These are phyloP conservation scores for Neofusicoccum umdonicola DNA, from an alignment of 2,329 filamentous ascomycete genomes.

Conservation along the genomic window DNA sequence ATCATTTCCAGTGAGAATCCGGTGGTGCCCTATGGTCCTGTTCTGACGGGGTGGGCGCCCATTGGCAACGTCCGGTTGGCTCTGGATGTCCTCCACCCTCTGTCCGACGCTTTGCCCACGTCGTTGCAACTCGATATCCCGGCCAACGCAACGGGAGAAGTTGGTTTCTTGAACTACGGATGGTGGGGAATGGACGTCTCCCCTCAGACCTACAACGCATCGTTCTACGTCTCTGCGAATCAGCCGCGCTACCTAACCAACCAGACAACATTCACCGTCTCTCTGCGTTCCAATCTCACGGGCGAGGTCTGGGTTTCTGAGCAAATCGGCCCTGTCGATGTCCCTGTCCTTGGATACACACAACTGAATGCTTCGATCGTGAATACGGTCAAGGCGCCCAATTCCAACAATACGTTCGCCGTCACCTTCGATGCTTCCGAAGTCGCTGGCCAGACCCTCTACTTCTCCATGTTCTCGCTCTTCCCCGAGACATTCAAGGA, in stretches of 20 bases:
- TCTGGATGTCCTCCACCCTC: conserved; percentile 42
- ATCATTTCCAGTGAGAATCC: conserved; percentile 28
- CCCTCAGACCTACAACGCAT: conserved; percentile 49
- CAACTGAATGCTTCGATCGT: conserved; percentile 39
- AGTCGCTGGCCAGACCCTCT: conserved; percentile 40
- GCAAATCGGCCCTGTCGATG: conserved; percentile 25
- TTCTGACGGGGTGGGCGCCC: conserved; percentile 27
- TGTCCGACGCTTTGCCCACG: conserved; percentile 46
- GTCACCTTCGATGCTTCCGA: conserved; percentile 49
- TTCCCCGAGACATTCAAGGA: conserved; percentile 56
- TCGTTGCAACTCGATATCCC: conserved; percentile 42
- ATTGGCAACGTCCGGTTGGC: conserved; percentile 35
- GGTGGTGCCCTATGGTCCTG: conserved; percentile 30
- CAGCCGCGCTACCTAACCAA: conserved; percentile 30
- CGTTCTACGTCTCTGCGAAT: conserved; percentile 47
- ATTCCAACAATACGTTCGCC: conserved; percentile 52
- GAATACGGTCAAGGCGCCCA: conserved; percentile 44
- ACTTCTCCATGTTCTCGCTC: conserved; percentile 54
- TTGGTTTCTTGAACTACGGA: conserved; percentile 50
- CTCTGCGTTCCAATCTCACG: conserved; percentile 42
- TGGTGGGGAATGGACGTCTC: conserved; percentile 54
- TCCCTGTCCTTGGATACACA: conserved; percentile 29
- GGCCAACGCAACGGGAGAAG: conserved; percentile 37
- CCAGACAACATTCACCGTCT: conserved; percentile 38
- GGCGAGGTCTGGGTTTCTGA: conserved; percentile 41